Conservation (phyloP, 1,139 yeast species). For the Lodderomyces oxycetoniae region DNA sequence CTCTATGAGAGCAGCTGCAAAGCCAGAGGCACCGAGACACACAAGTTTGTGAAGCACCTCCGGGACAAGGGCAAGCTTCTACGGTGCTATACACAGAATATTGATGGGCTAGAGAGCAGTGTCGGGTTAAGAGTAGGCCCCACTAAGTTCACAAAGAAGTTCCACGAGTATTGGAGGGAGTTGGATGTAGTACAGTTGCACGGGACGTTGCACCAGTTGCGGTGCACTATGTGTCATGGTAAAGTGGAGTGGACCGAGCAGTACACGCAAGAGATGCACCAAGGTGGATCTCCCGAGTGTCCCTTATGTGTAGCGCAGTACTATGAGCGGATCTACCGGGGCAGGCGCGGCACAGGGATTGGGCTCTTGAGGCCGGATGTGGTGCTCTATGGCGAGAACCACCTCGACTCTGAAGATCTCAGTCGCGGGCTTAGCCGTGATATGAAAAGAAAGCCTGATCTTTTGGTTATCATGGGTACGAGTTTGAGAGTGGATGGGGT, state of each 20-base stretch:
- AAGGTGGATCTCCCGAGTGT: constrained; percentile 64
- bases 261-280: constrained; percentile 38
- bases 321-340: constrained; percentile 50
- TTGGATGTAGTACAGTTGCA: constrained; percentile 84
- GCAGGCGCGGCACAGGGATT: constrained; percentile 57
- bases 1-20: constrained; percentile 56
- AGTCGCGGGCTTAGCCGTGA: constrained; percentile 58
- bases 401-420: constrained; percentile 64
- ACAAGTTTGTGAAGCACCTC: constrained; percentile 63
- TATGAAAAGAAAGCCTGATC: constrained; percentile 53
- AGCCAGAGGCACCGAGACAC: constrained; percentile 83
- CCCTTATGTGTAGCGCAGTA: constrained; percentile 51
- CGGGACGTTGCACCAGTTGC: constrained; percentile 74
- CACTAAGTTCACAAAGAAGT: constrained; percentile 26
- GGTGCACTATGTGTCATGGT: constrained; percentile 66
- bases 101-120: constrained; percentile 43
- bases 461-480: constrained; percentile 70
- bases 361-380: constrained; percentile 72
- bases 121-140: constrained; percentile 45
- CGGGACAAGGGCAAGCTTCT: constrained; percentile 64
- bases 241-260: constrained; percentile 59
- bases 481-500: constrained; percentile 73
- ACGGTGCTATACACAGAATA: constrained; percentile 82
- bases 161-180: constrained; percentile 49
- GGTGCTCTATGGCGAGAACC: constrained; percentile 75